A percentile compares a stretch with the other conserved stretches of the same genome.
phyloP scores from a whole-genome alignment of 2,329 filamentous ascomycete species.

The Blumeriella jaapii region DNA sequence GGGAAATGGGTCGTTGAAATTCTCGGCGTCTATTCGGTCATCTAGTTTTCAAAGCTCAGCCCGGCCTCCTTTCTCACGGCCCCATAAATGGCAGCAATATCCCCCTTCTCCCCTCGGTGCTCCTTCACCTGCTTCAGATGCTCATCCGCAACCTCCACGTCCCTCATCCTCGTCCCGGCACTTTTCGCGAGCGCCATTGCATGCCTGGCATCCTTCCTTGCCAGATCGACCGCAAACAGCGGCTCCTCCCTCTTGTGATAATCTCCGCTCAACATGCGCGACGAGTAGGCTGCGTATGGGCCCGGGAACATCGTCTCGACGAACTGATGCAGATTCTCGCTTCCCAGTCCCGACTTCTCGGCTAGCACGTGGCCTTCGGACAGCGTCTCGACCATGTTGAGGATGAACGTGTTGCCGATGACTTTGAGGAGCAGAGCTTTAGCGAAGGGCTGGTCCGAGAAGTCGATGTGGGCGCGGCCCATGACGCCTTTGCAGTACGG shows the following conservation, averaged over 20 bases:
- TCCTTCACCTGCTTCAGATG: conserved; percentile 61
- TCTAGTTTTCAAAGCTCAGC: conserved; percentile 54
- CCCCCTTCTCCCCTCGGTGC: conserved; percentile 57
- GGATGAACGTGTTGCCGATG: conserved; percentile 75
- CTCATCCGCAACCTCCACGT: conserved; percentile 53
- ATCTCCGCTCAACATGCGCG: conserved; percentile 62
- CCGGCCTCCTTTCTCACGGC: conserved; percentile 64
- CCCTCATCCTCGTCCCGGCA: conserved; percentile 50
- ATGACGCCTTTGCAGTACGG: conserved; percentile 67
- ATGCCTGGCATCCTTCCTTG: conserved; percentile 72
- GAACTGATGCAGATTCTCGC: conserved; percentile 57
- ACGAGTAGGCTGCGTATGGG: conserved; percentile 62
- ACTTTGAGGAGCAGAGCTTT: conserved; percentile 62
- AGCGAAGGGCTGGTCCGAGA: conserved; percentile 55
- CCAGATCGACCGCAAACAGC: conserved; percentile 73
- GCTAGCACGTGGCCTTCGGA: conserved; percentile 69
- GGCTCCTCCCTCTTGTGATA: conserved; percentile 68
- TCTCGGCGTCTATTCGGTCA: not conserved
- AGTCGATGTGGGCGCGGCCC: conserved; percentile 56
- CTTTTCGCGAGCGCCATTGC: conserved; percentile 54
- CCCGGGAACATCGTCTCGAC: conserved; percentile 66
- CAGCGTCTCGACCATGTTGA: conserved; percentile 62
- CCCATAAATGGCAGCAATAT: conserved; percentile 76
- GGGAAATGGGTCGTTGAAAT: not conserved
- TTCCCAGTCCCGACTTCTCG: conserved; percentile 69